Evolutionary conservation across 305 asterid species (phyloP).

Genomic region (Rubia peregrina): DNA sequence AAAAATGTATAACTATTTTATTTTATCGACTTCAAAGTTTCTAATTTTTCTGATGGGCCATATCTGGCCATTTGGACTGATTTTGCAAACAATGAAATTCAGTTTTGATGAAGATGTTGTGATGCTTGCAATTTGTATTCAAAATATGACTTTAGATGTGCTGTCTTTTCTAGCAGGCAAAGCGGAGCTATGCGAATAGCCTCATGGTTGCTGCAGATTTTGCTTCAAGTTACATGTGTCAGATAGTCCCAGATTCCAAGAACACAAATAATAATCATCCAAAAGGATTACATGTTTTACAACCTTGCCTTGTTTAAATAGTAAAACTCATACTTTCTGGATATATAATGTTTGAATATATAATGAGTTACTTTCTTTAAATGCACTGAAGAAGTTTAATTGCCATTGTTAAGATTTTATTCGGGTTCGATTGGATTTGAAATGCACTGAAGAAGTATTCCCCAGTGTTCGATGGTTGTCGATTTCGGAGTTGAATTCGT

Average conservation of each 20-base stretch:
- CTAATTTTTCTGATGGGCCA: slow-evolving; percentile 13
- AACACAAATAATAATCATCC: neutral
- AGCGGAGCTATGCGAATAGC: slow-evolving; percentile 66
- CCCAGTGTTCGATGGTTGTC: too few relatives aligned
- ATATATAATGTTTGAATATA: too few relatives aligned
- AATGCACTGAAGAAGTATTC: too few relatives aligned
- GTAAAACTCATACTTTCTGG: too few relatives aligned
- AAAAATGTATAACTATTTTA: neutral
- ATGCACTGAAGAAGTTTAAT: too few relatives aligned
- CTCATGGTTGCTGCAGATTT: slow-evolving; percentile 90
- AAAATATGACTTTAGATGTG: slow-evolving; percentile 90
- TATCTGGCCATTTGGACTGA: slow-evolving; percentile 93
- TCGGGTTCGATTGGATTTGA: too few relatives aligned
- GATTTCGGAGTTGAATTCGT: too few relatives aligned
- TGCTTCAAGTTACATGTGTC: slow-evolving; percentile 91
- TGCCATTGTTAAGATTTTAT: too few relatives aligned
- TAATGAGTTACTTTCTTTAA: too few relatives aligned
- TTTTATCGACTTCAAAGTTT: slow-evolving; percentile 14
- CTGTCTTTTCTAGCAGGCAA: slow-evolving; percentile 96
- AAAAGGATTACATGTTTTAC: neutral
- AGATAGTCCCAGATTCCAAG: slow-evolving; percentile 36
- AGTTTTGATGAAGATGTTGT: slow-evolving; percentile 81
- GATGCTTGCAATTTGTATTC: slow-evolving; percentile 76
- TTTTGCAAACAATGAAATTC: slow-evolving; percentile 87
- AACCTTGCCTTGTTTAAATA: too few relatives aligned